Evolutionary conservation across 129 eudicot genomes (phyloP).

Genomic region (Ambrosia artemisiifolia): DNA sequence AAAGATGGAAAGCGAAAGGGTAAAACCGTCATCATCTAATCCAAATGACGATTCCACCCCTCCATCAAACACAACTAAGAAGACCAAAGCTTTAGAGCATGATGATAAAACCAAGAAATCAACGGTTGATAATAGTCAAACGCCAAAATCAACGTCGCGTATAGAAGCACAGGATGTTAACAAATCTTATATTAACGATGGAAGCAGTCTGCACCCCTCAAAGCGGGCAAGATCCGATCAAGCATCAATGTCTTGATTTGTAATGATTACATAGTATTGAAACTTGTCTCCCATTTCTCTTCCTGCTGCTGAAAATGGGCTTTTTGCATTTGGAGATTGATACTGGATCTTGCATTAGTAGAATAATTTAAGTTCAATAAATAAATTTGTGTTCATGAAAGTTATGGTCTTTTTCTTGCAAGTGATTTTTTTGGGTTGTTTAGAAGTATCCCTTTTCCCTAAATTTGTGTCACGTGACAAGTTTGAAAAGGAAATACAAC

Average conservation of each 20-base stretch:
- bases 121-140: conserved; percentile 10
- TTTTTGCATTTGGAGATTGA: conserved; percentile 30
- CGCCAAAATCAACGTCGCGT: conserved; percentile 28
- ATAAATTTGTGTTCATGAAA: conserved; percentile 9
- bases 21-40: conserved; percentile 44
- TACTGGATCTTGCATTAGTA: conserved; percentile 23
- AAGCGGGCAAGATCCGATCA: conserved; percentile 59
- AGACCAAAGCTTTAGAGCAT: conserved; percentile 21
- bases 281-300: too few species aligned
- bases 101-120: conserved; percentile 7
- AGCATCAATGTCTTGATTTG: conserved; percentile 26
- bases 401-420: not conserved
- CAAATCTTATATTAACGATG: conserved; percentile 14
- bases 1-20: conserved; percentile 56
- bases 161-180: conserved; percentile 19
- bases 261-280: conserved; percentile 8
- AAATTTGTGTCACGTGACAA: too few species aligned
- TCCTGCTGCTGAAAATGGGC: conserved; percentile 9
- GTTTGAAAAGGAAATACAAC: too few species aligned
- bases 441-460: too few species aligned
- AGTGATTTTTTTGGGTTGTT: too few species aligned
- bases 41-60: conserved; percentile 28
- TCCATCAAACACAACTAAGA: conserved; percentile 18
- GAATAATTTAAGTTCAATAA: conserved; percentile 25
- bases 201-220: conserved; percentile 37